Conservation (phyloP, 1,284 basidiomycete genomes). For the Ceratobasidium sp. region DNA sequence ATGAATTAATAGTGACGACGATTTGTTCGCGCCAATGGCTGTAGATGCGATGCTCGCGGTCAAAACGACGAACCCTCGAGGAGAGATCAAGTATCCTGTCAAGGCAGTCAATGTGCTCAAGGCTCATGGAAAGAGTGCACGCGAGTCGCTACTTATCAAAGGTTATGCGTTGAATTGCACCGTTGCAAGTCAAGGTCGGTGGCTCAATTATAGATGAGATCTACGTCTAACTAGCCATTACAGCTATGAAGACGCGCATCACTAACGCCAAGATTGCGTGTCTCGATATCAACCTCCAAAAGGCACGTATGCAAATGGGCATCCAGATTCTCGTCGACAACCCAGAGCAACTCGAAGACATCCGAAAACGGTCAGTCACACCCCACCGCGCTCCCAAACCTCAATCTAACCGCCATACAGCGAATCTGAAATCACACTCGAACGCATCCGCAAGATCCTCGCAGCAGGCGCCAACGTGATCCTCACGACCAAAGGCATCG, state of each 20-base stretch:
- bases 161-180: constrained; percentile 99
- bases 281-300: constrained; percentile 98
- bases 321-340: constrained; percentile 98
- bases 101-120: constrained; percentile 99
- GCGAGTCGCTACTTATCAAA: constrained; percentile 94
- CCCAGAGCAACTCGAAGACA: constrained; percentile 96
- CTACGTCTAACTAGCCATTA: constrained; percentile 23
- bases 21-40: constrained; percentile 97
- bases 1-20: constrained; percentile 85
- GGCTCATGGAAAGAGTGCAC: constrained; percentile 95
- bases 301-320: constrained; percentile 97
- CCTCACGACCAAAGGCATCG: constrained; percentile 98
- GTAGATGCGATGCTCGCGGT: constrained; percentile 99
- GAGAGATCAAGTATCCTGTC: constrained; percentile 98
- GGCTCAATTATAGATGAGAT: constrained; percentile 21
- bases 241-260: constrained; percentile 98
- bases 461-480: constrained; percentile 97
- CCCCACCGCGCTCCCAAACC: constrained; percentile 6
- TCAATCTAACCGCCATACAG: constrained; percentile 59
- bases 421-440: constrained; percentile 96
- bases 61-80: constrained; percentile 92
- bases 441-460: constrained; percentile 96
- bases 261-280: constrained; percentile 96
- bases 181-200: constrained; percentile 93
- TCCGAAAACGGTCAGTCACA: constrained; percentile 82